Conservation (phyloP, 1,139 yeast species). For the Pichia terricola region DNA sequence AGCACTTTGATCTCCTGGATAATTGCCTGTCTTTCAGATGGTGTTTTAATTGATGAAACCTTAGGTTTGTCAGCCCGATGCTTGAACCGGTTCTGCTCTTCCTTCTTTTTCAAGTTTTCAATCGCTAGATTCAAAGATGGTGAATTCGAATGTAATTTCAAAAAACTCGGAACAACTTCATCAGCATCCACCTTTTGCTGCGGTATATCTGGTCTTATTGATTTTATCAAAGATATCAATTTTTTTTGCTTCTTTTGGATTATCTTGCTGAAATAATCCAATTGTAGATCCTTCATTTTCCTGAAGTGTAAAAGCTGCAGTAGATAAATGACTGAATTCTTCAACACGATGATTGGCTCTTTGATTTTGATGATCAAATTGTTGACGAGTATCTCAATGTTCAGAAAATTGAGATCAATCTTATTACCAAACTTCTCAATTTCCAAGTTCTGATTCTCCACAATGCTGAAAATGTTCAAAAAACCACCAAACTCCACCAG, state of each 20-base stretch:
- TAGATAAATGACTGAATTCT: conserved; percentile 19
- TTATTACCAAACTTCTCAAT: conserved; percentile 28
- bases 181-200: no score
- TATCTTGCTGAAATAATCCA: conserved; percentile 20
- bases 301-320: conserved; percentile 23
- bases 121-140: conserved; percentile 12
- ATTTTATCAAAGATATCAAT: conserved; percentile 15
- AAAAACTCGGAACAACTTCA: neutral
- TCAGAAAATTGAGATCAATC: conserved; percentile 27
- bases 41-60: neutral
- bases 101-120: conserved; percentile 10
- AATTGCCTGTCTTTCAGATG: conserved; percentile 10
- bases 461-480: conserved; percentile 26
- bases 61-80: neutral
- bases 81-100: neutral
- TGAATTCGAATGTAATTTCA: neutral
- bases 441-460: conserved; percentile 21
- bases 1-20: conserved; percentile 15
- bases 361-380: conserved; percentile 22
- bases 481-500: conserved; percentile 28
- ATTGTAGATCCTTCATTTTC: conserved; percentile 27
- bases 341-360: conserved; percentile 26
- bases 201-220: conserved; percentile 14
- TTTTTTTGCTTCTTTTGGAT: conserved; percentile 22
- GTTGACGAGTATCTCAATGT: conserved; percentile 24